Base-by-base conservation (phyloP, 192 early-diverging fungal genomes). In the Backusella morwellensis region DNA sequence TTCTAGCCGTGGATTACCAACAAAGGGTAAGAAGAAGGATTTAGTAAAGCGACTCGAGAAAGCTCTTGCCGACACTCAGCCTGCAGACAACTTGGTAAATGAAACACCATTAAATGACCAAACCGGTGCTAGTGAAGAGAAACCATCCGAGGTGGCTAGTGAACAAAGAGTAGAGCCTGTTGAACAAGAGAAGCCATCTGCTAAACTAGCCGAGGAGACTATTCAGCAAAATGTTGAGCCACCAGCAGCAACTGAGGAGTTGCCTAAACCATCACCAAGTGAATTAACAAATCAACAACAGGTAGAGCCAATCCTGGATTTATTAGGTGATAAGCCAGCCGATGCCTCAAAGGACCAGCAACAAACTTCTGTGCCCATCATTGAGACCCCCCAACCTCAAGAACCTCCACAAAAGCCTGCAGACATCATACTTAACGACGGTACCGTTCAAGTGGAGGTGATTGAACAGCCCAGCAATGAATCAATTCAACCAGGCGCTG, bases 11-110 rank as follows among this genome's bases (percentile, higher is more conserved):
- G 83, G 83, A 17, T 70, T 92, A 32, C 47, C 92, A 12, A 92
- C 85, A 0, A 87, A 83, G 21, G 92, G 92, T 1, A 82, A 90
- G 63, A 93, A 92, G 74, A 88, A 89, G 59, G 92, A 90, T 8
- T 73, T 93, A n/a, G 83, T 92, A 11, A 75, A 87, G 54, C 88
- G 92, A 21, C 81, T 93, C 6, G 83, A 87, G 56, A 86, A 90
- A 72, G 89, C 87, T 1, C 70, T 91, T 63, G 56, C 56, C 26
- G 12, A 63, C 8, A 23, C 23, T 8, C 23, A 26, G 4, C 56
- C 23, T 29, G 12, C 23, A 63, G 52, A 54, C 32, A 32, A 32
- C 32, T 56, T 21, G 6, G 47, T 50, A 9, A 29, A 63, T 29
- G 56, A 29, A 23, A 29, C 21, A 63, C 6, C 3, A 29, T 23